phyloP scores from a whole-genome alignment of 2,329 filamentous ascomycete species.

The Hypoxylon sp. region DNA sequence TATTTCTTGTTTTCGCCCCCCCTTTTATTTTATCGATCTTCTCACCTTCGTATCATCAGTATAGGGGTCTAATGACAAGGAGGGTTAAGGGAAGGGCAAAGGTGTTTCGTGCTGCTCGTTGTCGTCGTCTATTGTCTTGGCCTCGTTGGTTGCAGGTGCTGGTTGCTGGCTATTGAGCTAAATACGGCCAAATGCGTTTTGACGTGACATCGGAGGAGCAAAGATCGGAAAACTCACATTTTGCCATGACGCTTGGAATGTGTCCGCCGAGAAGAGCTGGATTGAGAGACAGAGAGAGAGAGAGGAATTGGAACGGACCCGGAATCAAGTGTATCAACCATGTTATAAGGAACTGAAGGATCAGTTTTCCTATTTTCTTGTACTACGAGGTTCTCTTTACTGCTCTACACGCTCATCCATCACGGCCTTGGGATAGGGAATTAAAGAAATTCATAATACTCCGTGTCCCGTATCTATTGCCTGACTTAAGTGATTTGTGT shows the following conservation, averaged over 20 bases:
- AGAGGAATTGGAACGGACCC: conserved; percentile 27
- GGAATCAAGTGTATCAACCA: conserved; percentile 36
- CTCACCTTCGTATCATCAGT: conserved; percentile 10
- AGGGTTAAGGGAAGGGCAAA: conserved; percentile 26
- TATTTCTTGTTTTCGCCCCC: neutral
- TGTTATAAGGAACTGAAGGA: conserved; percentile 40
- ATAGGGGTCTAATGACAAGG: conserved; percentile 44
- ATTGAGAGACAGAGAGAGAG: neutral
- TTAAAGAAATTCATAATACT: conserved; percentile 53
- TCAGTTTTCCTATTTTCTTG: conserved; percentile 47
- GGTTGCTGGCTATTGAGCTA: neutral
- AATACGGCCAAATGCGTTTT: neutral
- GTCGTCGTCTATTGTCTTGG: conserved; percentile 8
- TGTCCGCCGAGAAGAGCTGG: neutral
- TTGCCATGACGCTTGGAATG: conserved; percentile 1
- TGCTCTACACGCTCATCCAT: conserved; percentile 42
- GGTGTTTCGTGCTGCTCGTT: conserved; percentile 18
- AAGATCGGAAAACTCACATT: neutral
- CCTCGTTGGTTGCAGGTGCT: neutral
- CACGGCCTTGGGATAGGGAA: conserved; percentile 55
- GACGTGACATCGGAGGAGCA: neutral
- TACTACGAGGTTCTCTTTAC: conserved; percentile 44
- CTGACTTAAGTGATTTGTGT: neutral
- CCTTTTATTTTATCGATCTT: neutral
- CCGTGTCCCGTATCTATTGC: conserved; percentile 17